phyloP scores from a whole-genome alignment of 805 yeast species.

The Candida ipomoeae region DNA sequence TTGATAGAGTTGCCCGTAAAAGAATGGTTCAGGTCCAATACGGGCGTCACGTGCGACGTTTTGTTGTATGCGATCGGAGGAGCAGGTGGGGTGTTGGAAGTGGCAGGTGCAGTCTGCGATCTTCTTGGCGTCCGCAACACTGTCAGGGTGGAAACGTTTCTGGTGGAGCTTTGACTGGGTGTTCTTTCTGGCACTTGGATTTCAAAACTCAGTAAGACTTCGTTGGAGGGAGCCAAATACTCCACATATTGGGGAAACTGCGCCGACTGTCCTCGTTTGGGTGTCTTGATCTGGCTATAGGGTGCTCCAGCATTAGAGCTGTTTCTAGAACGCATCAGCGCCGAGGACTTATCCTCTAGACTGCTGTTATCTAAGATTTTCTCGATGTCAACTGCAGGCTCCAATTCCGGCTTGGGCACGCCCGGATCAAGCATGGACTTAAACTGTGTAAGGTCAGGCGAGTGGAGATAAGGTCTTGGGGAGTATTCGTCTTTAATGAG shows the following conservation, averaged over 20 bases:
- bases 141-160: neutral
- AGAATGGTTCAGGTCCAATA: slow-evolving; percentile 17
- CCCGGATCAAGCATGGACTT: slow-evolving; percentile 19
- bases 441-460: slow-evolving; percentile 17
- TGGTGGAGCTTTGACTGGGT: neutral
- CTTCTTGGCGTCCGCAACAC: neutral
- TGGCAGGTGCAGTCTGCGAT: neutral
- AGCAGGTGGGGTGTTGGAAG: neutral
- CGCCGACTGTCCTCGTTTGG: neutral
- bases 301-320: neutral
- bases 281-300: neutral
- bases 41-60: slow-evolving; percentile 21
- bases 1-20: neutral
- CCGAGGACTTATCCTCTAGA: slow-evolving; percentile 6
- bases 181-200: neutral
- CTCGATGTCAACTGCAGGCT: slow-evolving; percentile 15
- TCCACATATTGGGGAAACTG: neutral
- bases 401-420: slow-evolving; percentile 9
- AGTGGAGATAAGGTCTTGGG: slow-evolving; percentile 11
- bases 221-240: neutral
- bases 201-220: neutral
- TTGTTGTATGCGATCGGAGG: slow-evolving; percentile 4
- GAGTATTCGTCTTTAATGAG: slow-evolving; percentile 3
- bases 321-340: slow-evolving; percentile 7
- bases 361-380: slow-evolving; percentile 15